Evolutionary conservation across 768 basidiomycete genomes (phyloP), one percentile per base, ranked within the genome.

Genomic region (Gymnopilus junonius): DNA sequence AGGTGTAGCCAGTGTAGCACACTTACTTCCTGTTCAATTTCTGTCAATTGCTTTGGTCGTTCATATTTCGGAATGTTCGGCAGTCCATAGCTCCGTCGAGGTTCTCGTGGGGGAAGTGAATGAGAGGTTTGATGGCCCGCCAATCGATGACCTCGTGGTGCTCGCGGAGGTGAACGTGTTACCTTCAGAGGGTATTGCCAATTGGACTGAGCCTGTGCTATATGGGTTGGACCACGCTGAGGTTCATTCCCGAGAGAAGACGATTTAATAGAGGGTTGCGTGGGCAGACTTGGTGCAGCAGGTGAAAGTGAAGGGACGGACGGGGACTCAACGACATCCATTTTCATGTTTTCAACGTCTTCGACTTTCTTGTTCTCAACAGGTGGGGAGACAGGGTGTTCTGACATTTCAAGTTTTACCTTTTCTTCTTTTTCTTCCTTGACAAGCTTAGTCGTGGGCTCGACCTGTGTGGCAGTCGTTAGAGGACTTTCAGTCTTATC

Each of bases 101-200:
- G 63, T 35, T 64, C 65, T 45, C 68, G 63, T 27, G 67, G 65
- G 40, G 56, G 51, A 15, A 59, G 42, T 12, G 67, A 50, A 59
- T 59, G 65, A 7, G 67, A 56, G 29, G 65, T 63, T 11, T 67
- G 61, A 17, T 48, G 27, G 7, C 35, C 45, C 8, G 56, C 14
- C 14, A 70, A 69, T 15, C 64, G 65, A 55, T 75, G 68, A 48
- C 67, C 70, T 23, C 79, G 78, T 43, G 81, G 81, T 1, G 55
- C 32, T 29, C 46, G 45, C 17, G 81, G 79, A 17, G 81, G 81
- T 2, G 79, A 79, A 32, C 75, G 77, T 31, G 72, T 67, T n/a
- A 32, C 48, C n/a, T 51, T 51, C 6, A 17, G 29, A 15, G 29
- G 48, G 27, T 51, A 32, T 39, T 53, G 21, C 35, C 72, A 70